phyloP scores from a whole-genome alignment of 108 stramenopile species.

The Schizochytrium sp. region DNA sequence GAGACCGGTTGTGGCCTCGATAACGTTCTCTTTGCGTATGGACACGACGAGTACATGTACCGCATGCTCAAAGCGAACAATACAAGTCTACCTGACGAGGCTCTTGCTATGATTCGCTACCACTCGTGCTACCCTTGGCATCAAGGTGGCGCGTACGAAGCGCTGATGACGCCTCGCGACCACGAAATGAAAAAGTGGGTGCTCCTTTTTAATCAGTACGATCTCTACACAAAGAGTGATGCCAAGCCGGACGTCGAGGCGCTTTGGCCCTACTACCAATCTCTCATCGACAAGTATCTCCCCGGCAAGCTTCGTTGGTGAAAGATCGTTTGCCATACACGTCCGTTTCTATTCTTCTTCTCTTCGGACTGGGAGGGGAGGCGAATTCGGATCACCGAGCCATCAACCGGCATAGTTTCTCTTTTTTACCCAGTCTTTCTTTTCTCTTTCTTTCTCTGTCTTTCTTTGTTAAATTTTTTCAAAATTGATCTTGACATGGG shows the following conservation, averaged over 20 bases:
- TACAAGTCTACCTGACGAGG: constrained; percentile 52
- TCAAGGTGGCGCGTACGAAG: constrained; percentile 57
- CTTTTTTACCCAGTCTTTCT: too few species aligned
- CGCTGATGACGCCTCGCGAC: constrained; percentile 56
- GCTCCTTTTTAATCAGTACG: constrained; percentile 60
- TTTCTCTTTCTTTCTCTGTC: too few species aligned
- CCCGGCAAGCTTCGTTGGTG: constrained; percentile 63
- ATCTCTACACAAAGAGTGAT: constrained; percentile 68
- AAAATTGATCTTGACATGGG: too few species aligned
- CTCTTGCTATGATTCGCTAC: constrained; percentile 64
- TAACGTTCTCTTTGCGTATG: constrained; percentile 58
- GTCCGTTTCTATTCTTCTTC: too few species aligned
- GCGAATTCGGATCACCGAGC: too few species aligned
- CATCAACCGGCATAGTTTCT: too few species aligned
- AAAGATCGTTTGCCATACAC: background rate
- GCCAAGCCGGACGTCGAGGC: constrained; percentile 49
- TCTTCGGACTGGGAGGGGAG: too few species aligned
- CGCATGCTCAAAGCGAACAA: constrained; percentile 67
- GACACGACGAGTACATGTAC: constrained; percentile 74
- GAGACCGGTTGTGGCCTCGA: constrained; percentile 59
- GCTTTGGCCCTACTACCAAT: constrained; percentile 61
- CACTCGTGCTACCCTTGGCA: constrained; percentile 68
- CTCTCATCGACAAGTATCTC: constrained; percentile 61
- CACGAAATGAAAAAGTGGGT: constrained; percentile 56
- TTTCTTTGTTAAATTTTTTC: too few species aligned